Evolutionary conservation across 208 protist genomes (phyloP).

Genomic region (Trichomonas tenax): DNA sequence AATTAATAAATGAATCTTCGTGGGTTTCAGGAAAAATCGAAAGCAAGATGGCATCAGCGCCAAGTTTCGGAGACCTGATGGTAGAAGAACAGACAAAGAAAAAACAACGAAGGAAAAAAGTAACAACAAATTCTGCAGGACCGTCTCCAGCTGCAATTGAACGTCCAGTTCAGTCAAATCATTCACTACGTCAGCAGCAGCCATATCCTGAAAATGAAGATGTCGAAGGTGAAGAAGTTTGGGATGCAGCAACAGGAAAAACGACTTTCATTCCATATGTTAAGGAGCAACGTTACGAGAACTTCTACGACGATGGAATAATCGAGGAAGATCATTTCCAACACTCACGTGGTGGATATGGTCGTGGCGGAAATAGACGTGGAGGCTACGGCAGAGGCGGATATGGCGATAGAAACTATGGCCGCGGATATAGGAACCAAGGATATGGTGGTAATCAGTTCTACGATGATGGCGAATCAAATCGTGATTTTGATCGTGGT

Average conservation of each 20-base stretch:
- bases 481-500: no score
- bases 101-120: neutral
- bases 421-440: neutral
- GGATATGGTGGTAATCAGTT: neutral
- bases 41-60: neutral
- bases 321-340: neutral
- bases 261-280: neutral
- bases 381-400: neutral
- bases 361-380: neutral
- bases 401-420: neutral
- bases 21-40: neutral
- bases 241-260: neutral
- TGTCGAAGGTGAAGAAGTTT: neutral
- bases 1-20: neutral
- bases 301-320: neutral
- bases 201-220: neutral
- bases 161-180: neutral
- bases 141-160: neutral
- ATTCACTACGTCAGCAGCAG: neutral
- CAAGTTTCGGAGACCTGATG: neutral
- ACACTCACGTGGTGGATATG: neutral
- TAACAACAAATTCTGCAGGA: neutral
- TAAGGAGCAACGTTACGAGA: neutral
- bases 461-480: neutral
- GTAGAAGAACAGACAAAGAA: neutral